Conservation (phyloP, 1,139 yeast genomes). For the Oligophagozyma castellii region DNA sequence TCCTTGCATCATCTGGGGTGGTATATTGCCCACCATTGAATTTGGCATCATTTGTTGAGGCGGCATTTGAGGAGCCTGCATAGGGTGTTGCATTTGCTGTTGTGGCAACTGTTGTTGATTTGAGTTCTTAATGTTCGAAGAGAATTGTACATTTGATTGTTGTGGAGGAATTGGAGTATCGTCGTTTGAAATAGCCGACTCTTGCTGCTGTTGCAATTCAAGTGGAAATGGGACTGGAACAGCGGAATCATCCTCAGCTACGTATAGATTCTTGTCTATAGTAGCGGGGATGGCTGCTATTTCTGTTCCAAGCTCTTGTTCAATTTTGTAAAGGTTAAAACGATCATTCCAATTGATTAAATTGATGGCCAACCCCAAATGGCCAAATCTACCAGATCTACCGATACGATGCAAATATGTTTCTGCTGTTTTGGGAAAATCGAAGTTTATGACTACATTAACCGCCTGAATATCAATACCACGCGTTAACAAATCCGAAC, state of each 20-base stretch:
- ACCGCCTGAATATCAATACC: constrained; percentile 99
- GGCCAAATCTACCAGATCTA: constrained; percentile 98
- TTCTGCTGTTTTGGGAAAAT: constrained; percentile 96
- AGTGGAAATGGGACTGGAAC: constrained; percentile 85
- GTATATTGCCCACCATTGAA: no score
- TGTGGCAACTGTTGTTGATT: constrained; percentile 4
- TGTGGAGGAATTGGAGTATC: constrained; percentile 11
- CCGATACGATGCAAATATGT: constrained; percentile 97
- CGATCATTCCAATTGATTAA: constrained; percentile 96
- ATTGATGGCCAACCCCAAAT: constrained; percentile 93
- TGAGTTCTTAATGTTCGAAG: no score
- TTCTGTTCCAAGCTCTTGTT: constrained; percentile 95
- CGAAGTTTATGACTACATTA: constrained; percentile 93
- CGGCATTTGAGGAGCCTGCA: constrained; percentile 7
- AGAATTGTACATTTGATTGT: constrained; percentile 9
- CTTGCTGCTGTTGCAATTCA: constrained; percentile 24
- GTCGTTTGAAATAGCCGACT: not conserved
- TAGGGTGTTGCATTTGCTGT: constrained; percentile 4
- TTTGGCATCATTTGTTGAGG: constrained; percentile 5
- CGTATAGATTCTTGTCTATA: constrained; percentile 80
- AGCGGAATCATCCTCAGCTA: constrained; percentile 61
- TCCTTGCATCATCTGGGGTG: constrained; percentile 6
- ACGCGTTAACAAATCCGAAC: constrained; percentile 92
- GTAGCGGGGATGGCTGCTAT: constrained; percentile 90
- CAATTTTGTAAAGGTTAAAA: constrained; percentile 84